Base-by-base conservation (phyloP, 2,329 filamentous ascomycete genomes). In the Penicillium sp. region DNA sequence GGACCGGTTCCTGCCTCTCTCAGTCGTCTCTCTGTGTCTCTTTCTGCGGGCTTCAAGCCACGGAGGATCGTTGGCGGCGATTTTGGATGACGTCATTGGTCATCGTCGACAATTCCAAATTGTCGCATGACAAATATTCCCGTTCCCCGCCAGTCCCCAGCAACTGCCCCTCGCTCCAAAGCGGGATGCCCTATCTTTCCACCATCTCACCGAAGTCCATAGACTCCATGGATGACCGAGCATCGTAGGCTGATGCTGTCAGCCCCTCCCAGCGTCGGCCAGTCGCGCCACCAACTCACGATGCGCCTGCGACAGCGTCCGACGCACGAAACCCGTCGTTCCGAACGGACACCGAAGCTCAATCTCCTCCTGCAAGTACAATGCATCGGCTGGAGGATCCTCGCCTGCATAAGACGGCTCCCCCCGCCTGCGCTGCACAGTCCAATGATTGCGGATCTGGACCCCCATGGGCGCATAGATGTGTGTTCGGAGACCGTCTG, bases 401-500 rank as follows among this genome's bases (percentile, higher is more conserved):
- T 43, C 38, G n/a, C 51, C 52, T 7, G 28, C 52, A 43, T 82
- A 79, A 1, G 86, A 83, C 8, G 31, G 31, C 75, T 95, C 91
- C 25, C 88, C 90, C 0, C 89, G 88, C 49, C 91, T 91, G 47
- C 86, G 86, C 12, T 22, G 37, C 5, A 96, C 80, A 10, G 82
- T 88, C 91, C 91, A 96, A 76, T 88, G 88, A 37, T 86, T 88
- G 62, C 87, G 86, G 67, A 95, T 91, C 63, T 94, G 86, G 53
- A 95, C 83, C n/a, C 90, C 90, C 69, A 92, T 84, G 1, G 92
- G 90, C 14, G 91, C 92, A 71, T 92, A 92, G 71, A 88, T 87
- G 73, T 96, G 91, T 17, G 91, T 95, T 78, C 92, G 89, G 28
- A 96, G 75, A 12, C 91, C 91, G 55, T 83, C 79, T 7, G 86